A percentile compares a stretch with the other conserved stretches of the same genome.
phyloP scores from a whole-genome alignment of 306 rosid species.

The Arachis hypogaea region DNA sequence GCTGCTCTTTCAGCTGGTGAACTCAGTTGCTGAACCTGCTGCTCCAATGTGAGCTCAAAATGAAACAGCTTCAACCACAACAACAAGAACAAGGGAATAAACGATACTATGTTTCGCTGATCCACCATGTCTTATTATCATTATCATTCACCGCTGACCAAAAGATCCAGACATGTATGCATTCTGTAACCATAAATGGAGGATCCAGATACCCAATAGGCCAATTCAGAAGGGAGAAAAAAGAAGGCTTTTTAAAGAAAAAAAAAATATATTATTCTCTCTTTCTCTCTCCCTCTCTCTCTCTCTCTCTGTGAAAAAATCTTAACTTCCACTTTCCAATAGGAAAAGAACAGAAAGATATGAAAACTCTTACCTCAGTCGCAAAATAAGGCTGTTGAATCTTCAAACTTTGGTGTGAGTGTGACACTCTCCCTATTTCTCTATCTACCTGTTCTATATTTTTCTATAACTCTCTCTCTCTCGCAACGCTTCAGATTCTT shows the following conservation, averaged over 20 bases:
- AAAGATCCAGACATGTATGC: constrained; percentile 49
- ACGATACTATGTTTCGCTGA: constrained; percentile 45
- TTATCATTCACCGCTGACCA: constrained; percentile 29
- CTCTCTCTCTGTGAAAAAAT: neutral
- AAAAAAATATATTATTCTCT: neutral
- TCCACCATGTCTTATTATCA: constrained; percentile 55
- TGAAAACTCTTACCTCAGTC: constrained; percentile 51
- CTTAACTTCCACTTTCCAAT: neutral
- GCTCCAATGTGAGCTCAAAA: constrained; percentile 63
- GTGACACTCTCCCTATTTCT: constrained; percentile 23
- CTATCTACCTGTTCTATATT: neutral
- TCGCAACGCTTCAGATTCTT: constrained; percentile 20
- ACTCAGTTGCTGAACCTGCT: constrained; percentile 64
- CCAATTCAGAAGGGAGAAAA: constrained; percentile 33
- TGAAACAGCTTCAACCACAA: constrained; percentile 42
- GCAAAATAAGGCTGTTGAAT: constrained; percentile 27
- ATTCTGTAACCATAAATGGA: constrained; percentile 41
- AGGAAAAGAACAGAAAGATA: no score
- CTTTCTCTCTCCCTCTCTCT: neutral
- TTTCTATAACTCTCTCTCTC: neutral
- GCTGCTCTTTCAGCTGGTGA: constrained; percentile 57
- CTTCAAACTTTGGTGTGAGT: constrained; percentile 11
- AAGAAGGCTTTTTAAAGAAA: neutral
- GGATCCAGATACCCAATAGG: constrained; percentile 36
- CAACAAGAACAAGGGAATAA: constrained; percentile 46